Percentiles rank a stretch among this genome's conserved stretches.
Conservation (phyloP, 208 protist species). For the Naegleria gruberi region DNA sequence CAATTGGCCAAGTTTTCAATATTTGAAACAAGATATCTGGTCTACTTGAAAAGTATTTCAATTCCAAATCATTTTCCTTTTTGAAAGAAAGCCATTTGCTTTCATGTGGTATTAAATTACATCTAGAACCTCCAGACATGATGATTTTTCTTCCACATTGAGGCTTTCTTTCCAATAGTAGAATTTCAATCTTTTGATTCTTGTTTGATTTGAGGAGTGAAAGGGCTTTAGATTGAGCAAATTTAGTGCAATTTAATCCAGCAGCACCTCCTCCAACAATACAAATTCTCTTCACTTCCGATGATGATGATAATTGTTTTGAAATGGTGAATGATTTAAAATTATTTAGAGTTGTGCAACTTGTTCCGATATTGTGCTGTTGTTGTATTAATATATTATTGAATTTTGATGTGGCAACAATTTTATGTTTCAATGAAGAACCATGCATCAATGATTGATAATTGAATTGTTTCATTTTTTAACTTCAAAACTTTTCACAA, state of each 20-base stretch:
- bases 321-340: too few relatives aligned
- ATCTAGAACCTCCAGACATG: neutral
- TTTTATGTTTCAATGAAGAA: too few relatives aligned
- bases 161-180: neutral
- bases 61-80: neutral
- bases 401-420: too few relatives aligned
- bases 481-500: too few relatives aligned
- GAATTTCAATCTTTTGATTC: neutral
- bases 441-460: too few relatives aligned
- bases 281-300: neutral
- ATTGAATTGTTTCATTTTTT: too few relatives aligned
- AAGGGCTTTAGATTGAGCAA: neutral
- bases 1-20: neutral
- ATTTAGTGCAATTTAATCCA: neutral
- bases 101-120: neutral
- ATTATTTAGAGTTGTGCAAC: neutral
- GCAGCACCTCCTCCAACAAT: conserved; percentile 17
- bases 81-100: neutral
- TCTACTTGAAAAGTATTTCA: neutral
- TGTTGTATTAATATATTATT: too few relatives aligned
- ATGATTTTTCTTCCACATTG: conserved; percentile 18
- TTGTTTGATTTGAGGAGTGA: neutral
- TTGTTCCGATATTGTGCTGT: too few relatives aligned
- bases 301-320: too few relatives aligned
- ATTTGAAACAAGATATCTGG: neutral